Conservation (phyloP, 345 rosid genomes). For the Anastatica hierochuntica region DNA sequence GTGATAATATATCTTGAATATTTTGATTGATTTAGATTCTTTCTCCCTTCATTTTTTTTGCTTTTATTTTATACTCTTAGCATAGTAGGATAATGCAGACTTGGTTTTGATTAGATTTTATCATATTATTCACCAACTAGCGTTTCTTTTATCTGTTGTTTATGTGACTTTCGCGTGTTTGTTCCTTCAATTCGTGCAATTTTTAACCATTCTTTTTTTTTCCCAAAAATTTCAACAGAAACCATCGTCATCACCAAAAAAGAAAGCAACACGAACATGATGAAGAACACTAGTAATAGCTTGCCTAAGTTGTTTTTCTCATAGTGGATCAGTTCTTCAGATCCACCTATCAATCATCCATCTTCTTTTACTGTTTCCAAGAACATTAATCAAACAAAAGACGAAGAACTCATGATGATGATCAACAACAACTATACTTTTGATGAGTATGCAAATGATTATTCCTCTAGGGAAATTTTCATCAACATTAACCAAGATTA, state of each 20-base stretch:
- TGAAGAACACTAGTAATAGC: slow-evolving; percentile 3
- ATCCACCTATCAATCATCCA: slow-evolving; percentile 14
- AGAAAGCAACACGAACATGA: slow-evolving; percentile 16
- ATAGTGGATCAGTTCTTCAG: slow-evolving; percentile 55
- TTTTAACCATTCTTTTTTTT: too few species aligned
- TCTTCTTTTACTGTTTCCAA: slow-evolving; percentile 10
- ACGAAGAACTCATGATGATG: slow-evolving; percentile 14
- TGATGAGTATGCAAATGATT: slow-evolving; percentile 36
- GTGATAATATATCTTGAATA: too few species aligned
- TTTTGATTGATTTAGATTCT: too few species aligned
- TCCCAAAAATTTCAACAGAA: slow-evolving; percentile 15
- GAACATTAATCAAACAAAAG: slow-evolving; percentile 19
- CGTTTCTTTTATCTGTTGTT: too few species aligned
- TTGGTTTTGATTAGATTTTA: too few species aligned
- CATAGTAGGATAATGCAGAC: too few species aligned
- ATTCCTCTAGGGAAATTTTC: slow-evolving; percentile 31
- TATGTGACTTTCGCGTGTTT: too few species aligned
- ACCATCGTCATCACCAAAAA: slow-evolving; percentile 17
- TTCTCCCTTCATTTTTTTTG: too few species aligned
- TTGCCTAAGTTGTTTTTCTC: slow-evolving; percentile 60
- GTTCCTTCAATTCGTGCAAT: too few species aligned
- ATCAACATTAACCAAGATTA: slow-evolving; percentile 33
- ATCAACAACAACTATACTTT: slow-evolving; percentile 19
- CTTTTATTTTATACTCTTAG: too few species aligned
- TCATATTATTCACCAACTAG: too few species aligned